Percentiles rank a stretch among this genome's conserved stretches.
phyloP scores from a whole-genome alignment of 768 basidiomycete species.

The Phlebiopsis gigantea region DNA sequence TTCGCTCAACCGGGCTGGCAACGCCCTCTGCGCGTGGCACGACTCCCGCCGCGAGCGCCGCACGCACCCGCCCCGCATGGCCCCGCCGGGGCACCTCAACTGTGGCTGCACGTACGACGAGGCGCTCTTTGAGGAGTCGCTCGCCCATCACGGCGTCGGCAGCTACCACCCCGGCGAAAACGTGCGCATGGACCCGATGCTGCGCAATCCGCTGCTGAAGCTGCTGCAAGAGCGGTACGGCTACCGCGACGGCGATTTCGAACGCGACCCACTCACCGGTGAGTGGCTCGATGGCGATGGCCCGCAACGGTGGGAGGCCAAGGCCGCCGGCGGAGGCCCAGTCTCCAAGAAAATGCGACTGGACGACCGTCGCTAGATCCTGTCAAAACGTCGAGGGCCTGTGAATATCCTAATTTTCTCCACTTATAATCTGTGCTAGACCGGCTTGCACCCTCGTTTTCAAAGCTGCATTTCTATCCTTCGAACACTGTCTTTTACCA shows the following conservation, averaged over 20 bases:
- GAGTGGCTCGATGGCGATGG: slow-evolving; percentile 69
- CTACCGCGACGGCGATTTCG: slow-evolving; percentile 85
- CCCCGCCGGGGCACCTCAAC: slow-evolving; percentile 73
- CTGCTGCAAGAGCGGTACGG: slow-evolving; percentile 68
- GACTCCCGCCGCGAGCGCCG: slow-evolving; percentile 83
- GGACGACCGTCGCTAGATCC: slow-evolving; percentile 34
- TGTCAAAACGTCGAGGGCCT: slow-evolving; percentile 1
- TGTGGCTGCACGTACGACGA: slow-evolving; percentile 83
- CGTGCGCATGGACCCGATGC: slow-evolving; percentile 85
- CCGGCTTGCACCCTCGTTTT: background rate
- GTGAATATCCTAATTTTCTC: slow-evolving; percentile 4
- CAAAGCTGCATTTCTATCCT: background rate
- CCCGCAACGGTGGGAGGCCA: slow-evolving; percentile 57
- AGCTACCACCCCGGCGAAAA: slow-evolving; percentile 80
- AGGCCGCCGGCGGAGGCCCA: slow-evolving; percentile 35
- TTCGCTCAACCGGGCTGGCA: slow-evolving; percentile 81
- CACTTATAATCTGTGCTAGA: background rate
- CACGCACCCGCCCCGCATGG: slow-evolving; percentile 71
- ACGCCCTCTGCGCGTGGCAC: slow-evolving; percentile 87
- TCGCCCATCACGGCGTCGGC: slow-evolving; percentile 73
- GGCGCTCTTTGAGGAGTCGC: slow-evolving; percentile 82
- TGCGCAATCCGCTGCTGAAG: slow-evolving; percentile 74
- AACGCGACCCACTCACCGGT: slow-evolving; percentile 57
- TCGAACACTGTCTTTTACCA: background rate
- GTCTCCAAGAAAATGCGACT: slow-evolving; percentile 30